Evolutionary conservation across 176 grass and related monocot genomes (phyloP).

Genomic region (Phyllostachys edulis): DNA sequence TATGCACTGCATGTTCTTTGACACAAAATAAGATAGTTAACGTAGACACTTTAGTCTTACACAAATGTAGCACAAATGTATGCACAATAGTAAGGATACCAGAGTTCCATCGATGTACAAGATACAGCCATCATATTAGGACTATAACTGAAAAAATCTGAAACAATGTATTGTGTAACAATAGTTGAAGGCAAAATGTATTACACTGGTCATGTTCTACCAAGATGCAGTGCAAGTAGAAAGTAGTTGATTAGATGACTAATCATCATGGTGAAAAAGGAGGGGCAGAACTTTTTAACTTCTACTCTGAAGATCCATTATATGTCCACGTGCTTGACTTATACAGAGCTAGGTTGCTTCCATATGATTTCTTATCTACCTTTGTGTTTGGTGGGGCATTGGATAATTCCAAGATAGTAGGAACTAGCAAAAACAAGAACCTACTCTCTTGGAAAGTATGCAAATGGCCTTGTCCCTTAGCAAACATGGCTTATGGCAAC

Average conservation of each 20-base stretch:
- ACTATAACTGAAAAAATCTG: background rate
- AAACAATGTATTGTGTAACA: background rate
- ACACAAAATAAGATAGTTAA: background rate
- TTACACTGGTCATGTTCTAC: background rate
- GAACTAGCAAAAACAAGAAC: constrained; percentile 1
- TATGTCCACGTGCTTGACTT: constrained; percentile 5
- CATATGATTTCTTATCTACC: constrained; percentile 25
- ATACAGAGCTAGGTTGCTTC: background rate
- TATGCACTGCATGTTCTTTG: constrained; percentile 22
- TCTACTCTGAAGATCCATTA: constrained; percentile 21
- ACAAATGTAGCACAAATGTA: constrained; percentile 1
- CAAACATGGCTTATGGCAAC: constrained; percentile 7
- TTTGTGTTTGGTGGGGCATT: constrained; percentile 11
- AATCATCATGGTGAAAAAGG: constrained; percentile 12
- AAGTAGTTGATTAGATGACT: background rate
- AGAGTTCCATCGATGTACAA: background rate
- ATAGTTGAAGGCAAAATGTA: background rate
- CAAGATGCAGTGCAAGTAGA: background rate
- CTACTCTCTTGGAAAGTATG: constrained; percentile 1
- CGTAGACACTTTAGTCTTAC: background rate
- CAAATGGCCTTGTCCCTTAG: constrained; percentile 7
- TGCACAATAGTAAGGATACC: background rate
- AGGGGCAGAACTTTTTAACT: background rate
- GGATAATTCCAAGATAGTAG: background rate
- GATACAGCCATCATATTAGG: background rate